These are phyloP conservation scores for Pseudoscleropodium purum DNA, from an alignment of 225 moss, liverwort and hornwort genomes.

Conservation along the genomic window DNA sequence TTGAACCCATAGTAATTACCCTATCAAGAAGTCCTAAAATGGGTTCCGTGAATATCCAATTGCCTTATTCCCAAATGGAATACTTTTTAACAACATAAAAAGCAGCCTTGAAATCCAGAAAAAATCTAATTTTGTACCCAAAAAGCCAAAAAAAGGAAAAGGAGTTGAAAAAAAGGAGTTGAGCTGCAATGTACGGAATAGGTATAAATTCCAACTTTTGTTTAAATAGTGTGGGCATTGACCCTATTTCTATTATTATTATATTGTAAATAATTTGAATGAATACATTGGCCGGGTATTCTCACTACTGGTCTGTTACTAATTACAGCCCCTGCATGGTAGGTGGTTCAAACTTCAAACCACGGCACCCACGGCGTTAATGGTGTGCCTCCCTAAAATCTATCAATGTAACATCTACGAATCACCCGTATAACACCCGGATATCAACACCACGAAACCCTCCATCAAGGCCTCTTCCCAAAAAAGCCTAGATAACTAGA, in stretches of 20 bases:
- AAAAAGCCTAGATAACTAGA: accelerated
- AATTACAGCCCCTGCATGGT: constrained; percentile 18
- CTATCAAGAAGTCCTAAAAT: not conserved
- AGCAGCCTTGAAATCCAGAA: not conserved
- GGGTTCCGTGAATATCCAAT: not conserved
- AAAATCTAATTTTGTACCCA: not conserved
- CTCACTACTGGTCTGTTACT: constrained; percentile 10
- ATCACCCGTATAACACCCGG: not conserved
- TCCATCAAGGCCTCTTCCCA: too few species aligned
- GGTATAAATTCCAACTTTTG: not conserved
- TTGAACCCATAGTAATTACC: not conserved
- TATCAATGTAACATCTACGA: not conserved
- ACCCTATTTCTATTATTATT: not conserved
- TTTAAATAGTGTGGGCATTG: not conserved
- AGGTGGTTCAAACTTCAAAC: constrained; percentile 34
- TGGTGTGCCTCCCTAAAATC: not conserved
- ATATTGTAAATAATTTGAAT: not conserved
- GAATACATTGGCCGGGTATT: not conserved
- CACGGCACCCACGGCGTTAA: constrained; percentile 17
- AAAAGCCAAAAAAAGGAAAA: not conserved
- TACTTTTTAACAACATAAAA: not conserved
- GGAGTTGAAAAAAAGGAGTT: not conserved
- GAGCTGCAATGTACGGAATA: not conserved
- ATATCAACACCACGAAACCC: too few species aligned
- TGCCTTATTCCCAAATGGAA: not conserved